Evolutionary conservation across 2,329 filamentous ascomycete species (phyloP).

Genomic region (Ceratocystis colombiana): DNA sequence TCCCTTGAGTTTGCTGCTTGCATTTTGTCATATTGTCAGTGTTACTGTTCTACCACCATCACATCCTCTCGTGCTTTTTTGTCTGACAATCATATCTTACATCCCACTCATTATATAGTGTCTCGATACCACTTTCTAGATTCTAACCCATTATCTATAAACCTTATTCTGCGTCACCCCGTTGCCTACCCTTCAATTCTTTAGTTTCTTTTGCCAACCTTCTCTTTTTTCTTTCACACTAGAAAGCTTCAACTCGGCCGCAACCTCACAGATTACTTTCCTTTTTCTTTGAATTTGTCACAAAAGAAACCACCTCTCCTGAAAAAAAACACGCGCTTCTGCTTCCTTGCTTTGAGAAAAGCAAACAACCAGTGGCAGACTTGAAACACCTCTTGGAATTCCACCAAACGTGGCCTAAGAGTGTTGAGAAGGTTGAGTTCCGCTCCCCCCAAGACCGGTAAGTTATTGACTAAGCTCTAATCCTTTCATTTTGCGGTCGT

Average conservation of each 20-base stretch:
- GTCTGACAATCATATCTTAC: constrained; percentile 3
- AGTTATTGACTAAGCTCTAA: constrained; percentile 5
- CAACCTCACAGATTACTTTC: neutral
- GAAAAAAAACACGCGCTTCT: neutral
- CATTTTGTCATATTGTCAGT: neutral
- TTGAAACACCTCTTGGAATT: neutral
- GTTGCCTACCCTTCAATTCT: neutral
- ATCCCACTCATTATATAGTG: neutral
- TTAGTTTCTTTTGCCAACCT: neutral
- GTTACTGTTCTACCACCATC: neutral
- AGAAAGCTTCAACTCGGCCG: neutral
- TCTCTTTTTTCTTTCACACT: neutral
- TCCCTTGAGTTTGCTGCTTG: neutral
- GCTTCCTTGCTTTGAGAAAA: neutral
- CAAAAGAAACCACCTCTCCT: no score
- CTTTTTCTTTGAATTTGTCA: neutral
- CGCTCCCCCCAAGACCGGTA: neutral
- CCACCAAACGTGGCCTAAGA: neutral
- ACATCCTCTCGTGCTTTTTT: neutral
- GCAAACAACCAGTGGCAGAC: neutral
- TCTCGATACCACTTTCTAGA: neutral
- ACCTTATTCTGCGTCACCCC: neutral
- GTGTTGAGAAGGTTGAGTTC: neutral
- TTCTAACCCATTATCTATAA: neutral
- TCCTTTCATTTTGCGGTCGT: neutral